Evolutionary conservation across 257 asterid genomes (phyloP).

Genomic region (Ligustrum vulgare): DNA sequence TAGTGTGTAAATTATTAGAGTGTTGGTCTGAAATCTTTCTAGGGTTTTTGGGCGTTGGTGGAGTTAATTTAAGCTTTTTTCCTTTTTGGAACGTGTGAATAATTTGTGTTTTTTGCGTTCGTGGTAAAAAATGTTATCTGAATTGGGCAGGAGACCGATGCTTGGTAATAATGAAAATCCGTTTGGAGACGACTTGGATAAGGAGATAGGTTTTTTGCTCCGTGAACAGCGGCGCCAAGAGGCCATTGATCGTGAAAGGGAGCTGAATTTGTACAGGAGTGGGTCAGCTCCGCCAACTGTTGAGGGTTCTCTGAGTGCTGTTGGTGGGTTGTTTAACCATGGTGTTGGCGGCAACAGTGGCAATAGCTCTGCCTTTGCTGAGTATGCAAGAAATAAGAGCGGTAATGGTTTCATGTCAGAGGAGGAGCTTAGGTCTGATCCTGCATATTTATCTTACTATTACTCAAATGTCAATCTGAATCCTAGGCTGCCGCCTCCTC

Average conservation of each 20-base stretch:
- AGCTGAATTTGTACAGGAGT: conserved; percentile 52
- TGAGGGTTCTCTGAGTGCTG: conserved; percentile 50
- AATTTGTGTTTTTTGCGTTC: neutral
- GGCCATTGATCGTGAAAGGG: conserved; percentile 36
- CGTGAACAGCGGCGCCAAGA: conserved; percentile 37
- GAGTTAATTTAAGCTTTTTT: neutral
- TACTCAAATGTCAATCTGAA: conserved; percentile 66
- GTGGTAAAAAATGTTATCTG: conserved; percentile 18
- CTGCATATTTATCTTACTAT: conserved; percentile 59
- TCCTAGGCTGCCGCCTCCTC: conserved; percentile 75
- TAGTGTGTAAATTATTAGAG: neutral
- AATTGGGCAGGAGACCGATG: conserved; percentile 29
- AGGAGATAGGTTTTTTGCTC: conserved; percentile 26
- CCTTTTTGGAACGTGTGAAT: conserved; percentile 8
- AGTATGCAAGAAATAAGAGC: conserved; percentile 4
- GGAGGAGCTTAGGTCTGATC: conserved; percentile 76
- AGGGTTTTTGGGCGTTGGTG: neutral
- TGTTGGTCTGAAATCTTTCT: neutral
- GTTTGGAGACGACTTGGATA: conserved; percentile 27
- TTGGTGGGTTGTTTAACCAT: conserved; percentile 21
- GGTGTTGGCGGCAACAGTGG: neutral
- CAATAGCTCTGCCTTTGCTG: conserved; percentile 2
- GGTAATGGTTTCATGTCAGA: conserved; percentile 39
- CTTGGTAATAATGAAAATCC: conserved; percentile 14
- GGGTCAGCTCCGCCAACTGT: conserved; percentile 74